These are phyloP conservation scores for Rubroshorea leprosula DNA, from an alignment of 345 rosid species.

Conservation along the genomic window DNA sequence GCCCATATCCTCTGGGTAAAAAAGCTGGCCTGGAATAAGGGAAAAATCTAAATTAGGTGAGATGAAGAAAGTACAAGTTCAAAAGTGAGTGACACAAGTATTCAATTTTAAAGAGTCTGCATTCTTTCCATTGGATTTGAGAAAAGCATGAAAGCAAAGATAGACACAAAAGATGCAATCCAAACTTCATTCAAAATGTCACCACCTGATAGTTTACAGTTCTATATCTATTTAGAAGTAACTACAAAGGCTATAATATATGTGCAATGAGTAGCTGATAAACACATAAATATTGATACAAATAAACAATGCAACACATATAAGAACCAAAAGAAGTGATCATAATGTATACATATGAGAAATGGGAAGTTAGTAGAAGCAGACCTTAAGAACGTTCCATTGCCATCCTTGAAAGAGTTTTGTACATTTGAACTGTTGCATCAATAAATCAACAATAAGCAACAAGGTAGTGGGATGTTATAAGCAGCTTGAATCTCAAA, in stretches of 20 bases:
- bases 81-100: constrained; percentile 8
- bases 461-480: neutral
- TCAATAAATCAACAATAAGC: constrained; percentile 15
- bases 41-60: neutral
- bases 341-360: too few relatives aligned
- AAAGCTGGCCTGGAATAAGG: constrained; percentile 43
- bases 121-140: neutral
- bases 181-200: too few relatives aligned
- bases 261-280: too few relatives aligned
- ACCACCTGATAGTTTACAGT: too few relatives aligned
- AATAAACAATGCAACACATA: too few relatives aligned
- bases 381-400: constrained; percentile 43
- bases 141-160: constrained; percentile 4
- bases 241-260: too few relatives aligned
- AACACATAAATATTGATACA: too few relatives aligned
- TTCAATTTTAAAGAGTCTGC: neutral
- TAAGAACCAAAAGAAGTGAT: too few relatives aligned
- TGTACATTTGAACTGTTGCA: constrained; percentile 44
- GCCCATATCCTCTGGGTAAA: constrained; percentile 29
- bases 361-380: constrained; percentile 12
- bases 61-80: neutral
- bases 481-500: neutral
- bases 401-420: constrained; percentile 29
- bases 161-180: too few relatives aligned
- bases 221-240: too few relatives aligned